phyloP scores from a whole-genome alignment of 164 flowering plant species.

The Nelumbo lutea region DNA sequence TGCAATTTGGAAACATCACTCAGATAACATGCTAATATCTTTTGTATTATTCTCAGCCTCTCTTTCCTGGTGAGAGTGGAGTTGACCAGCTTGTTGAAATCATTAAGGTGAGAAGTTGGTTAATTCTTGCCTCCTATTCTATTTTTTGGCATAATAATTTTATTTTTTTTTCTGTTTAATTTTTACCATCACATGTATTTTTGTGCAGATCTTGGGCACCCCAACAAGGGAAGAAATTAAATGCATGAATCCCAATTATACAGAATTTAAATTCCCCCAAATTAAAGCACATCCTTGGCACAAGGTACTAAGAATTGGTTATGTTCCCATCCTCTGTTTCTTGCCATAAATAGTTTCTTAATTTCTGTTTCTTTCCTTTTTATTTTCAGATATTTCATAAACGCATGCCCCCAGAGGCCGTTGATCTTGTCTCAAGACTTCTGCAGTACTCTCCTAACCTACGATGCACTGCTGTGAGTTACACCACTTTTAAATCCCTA shows the following conservation, averaged over 20 bases:
- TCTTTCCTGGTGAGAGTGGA: conserved; percentile 70
- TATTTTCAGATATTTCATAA: conserved; percentile 50
- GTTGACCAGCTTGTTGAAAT: conserved; percentile 59
- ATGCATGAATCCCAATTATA: conserved; percentile 63
- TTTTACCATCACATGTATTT: not conserved
- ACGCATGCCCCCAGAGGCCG: conserved; percentile 67
- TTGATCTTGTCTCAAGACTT: conserved; percentile 57
- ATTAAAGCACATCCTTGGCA: conserved; percentile 69
- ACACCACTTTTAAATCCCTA: not conserved
- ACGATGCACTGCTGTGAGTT: conserved; percentile 58
- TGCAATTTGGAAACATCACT: not conserved
- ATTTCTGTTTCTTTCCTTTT: not conserved
- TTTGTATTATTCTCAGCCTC: conserved; percentile 33
- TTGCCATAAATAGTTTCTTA: not conserved
- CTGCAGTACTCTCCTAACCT: conserved; percentile 56
- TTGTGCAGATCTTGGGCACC: conserved; percentile 52
- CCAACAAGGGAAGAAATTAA: conserved; percentile 68
- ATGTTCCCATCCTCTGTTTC: not conserved
- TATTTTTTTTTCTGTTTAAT: not conserved
- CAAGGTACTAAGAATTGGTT: conserved; percentile 34
- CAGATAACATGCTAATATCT: not conserved
- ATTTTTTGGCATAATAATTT: too few relatives aligned
- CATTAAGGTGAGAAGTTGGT: conserved; percentile 36
- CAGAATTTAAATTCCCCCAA: conserved; percentile 53
- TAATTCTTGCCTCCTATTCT: not conserved